A percentile compares a stretch with the other conserved stretches of the same genome.
phyloP scores from a whole-genome alignment of 352 stramenopile genomes.

The Phytophthora cactorum region DNA sequence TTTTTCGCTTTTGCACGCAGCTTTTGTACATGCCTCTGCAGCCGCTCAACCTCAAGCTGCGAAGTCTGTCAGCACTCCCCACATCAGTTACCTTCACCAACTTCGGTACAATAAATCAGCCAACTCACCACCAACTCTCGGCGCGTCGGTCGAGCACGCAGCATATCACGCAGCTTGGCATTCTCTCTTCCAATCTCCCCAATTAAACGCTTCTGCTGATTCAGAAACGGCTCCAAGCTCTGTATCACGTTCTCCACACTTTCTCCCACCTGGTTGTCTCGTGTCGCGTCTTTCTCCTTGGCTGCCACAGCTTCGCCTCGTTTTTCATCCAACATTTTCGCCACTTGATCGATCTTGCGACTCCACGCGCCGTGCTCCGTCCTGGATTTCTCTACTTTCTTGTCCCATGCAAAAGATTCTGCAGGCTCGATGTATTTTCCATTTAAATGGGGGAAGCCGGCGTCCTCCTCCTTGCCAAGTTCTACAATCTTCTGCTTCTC shows the following conservation, averaged over 20 bases:
- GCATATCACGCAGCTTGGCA: conserved; percentile 34
- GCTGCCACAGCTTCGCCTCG: neutral
- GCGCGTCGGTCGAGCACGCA: conserved; percentile 33
- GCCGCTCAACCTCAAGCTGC: conserved; percentile 36
- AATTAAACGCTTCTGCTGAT: conserved; percentile 31
- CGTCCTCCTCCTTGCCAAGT: neutral
- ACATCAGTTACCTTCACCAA: neutral
- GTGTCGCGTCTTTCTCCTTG: conserved; percentile 8
- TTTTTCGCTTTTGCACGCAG: conserved; percentile 6
- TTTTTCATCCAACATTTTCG: conserved; percentile 15
- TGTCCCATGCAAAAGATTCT: conserved; percentile 16
- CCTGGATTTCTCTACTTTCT: conserved; percentile 18
- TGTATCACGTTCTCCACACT: conserved; percentile 5
- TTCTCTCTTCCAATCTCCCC: conserved; percentile 37
- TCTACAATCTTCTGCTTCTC: conserved; percentile 29
- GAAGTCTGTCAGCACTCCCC: conserved; percentile 18
- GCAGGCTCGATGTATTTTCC: neutral
- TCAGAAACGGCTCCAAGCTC: conserved; percentile 26
- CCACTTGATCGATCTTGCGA: conserved; percentile 28
- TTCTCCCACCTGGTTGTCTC: conserved; percentile 11
- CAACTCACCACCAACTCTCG: conserved; percentile 33
- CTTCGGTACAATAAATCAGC: neutral
- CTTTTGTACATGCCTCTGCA: conserved; percentile 23
- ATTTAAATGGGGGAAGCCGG: neutral
- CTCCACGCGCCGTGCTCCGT: conserved; percentile 18